phyloP scores from a whole-genome alignment of 495 filamentous ascomycete species.

The Sphaerosporella brunnea region DNA sequence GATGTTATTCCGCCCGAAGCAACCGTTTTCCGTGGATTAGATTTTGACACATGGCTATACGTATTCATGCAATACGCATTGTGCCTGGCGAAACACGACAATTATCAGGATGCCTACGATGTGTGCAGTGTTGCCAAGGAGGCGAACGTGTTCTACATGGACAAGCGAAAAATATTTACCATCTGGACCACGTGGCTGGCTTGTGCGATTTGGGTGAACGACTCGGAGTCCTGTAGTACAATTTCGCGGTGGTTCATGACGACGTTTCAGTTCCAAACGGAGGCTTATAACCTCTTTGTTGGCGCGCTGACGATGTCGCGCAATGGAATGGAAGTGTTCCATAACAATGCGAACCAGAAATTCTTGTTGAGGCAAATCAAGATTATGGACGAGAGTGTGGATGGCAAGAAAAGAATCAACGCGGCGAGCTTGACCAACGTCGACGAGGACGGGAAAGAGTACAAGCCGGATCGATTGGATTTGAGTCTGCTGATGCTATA shows the following conservation, averaged over 20 bases:
- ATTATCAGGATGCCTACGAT: conserved; percentile 51
- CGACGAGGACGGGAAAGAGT: conserved; percentile 21
- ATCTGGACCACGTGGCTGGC: conserved; percentile 72
- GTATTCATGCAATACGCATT: conserved; percentile 80
- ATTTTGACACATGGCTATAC: conserved; percentile 69
- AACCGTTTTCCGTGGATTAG: conserved; percentile 57
- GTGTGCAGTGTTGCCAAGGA: conserved; percentile 54
- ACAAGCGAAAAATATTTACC: conserved; percentile 44
- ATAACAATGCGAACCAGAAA: conserved; percentile 54
- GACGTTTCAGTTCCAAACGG: conserved; percentile 64
- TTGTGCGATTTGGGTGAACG: conserved; percentile 62
- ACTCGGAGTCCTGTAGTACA: conserved; percentile 57
- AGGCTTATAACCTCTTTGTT: conserved; percentile 62
- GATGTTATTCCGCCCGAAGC: neutral
- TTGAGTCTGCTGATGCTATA: conserved; percentile 68
- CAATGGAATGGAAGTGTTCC: conserved; percentile 30
- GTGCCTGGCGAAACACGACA: conserved; percentile 40
- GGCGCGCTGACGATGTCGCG: conserved; percentile 20
- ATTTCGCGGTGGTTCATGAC: conserved; percentile 67
- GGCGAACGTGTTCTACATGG: conserved; percentile 61
- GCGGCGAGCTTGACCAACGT: conserved; percentile 29
- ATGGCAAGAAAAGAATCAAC: conserved; percentile 18
- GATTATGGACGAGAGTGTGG: conserved; percentile 49
- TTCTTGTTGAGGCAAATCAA: conserved; percentile 81
- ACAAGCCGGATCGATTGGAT: conserved; percentile 37